Evolutionary conservation across 768 basidiomycete species (phyloP).

Genomic region (Calocybe cyanea): DNA sequence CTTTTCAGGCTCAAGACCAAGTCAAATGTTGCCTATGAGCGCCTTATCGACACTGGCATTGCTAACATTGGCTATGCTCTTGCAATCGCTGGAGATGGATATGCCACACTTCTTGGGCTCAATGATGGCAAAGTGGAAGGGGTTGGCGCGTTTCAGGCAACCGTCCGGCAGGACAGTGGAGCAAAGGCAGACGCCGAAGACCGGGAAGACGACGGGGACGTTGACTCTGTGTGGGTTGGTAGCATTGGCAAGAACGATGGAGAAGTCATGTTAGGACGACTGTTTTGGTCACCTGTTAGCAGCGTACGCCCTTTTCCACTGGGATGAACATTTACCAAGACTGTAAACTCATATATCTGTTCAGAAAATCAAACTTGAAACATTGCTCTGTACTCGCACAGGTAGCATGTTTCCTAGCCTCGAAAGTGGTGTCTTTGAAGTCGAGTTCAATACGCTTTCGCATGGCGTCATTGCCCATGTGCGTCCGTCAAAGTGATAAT

Average conservation of each 20-base stretch:
- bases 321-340: too few species aligned
- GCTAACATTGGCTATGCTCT: conserved; percentile 55
- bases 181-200: not conserved
- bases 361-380: conserved; percentile 53
- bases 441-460: conserved; percentile 59
- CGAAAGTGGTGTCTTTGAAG: conserved; percentile 33
- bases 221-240: not conserved
- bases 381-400: conserved; percentile 45
- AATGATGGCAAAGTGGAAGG: conserved; percentile 37
- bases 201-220: not conserved
- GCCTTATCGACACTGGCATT: conserved; percentile 61
- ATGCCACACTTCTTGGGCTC: conserved; percentile 52
- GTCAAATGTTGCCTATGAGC: conserved; percentile 33
- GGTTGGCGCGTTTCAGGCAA: conserved; percentile 54
- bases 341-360: not conserved
- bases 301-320: not conserved
- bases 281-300: not conserved
- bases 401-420: conserved; percentile 25
- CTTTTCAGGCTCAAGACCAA: conserved; percentile 13
- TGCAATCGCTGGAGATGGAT: conserved; percentile 52
- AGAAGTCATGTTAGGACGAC: not conserved
- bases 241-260: not conserved
- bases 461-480: conserved; percentile 74
- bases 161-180: conserved; percentile 35
- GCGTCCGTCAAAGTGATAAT: conserved; percentile 16